Conservation (phyloP, 2,329 filamentous ascomycete genomes). For the Emmonsia crescens region DNA sequence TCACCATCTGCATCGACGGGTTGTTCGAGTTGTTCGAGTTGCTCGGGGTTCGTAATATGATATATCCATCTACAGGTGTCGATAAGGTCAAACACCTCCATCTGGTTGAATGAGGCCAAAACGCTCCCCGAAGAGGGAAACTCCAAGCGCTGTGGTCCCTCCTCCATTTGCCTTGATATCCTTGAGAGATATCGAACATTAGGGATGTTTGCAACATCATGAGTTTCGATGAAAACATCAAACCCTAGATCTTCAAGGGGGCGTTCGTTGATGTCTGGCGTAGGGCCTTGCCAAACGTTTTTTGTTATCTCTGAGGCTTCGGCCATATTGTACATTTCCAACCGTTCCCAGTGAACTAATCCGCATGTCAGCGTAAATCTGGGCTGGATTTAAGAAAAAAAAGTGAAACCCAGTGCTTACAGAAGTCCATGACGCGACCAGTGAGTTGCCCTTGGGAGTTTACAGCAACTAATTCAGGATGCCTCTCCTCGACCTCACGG, state of each 20-base stretch:
- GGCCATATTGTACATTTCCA: constrained; percentile 92
- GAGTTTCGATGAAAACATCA: constrained; percentile 81
- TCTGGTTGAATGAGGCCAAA: constrained; percentile 68
- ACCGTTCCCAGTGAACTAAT: constrained; percentile 64
- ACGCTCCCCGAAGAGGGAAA: constrained; percentile 95
- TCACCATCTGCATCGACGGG: constrained; percentile 45
- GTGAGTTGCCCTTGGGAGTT: constrained; percentile 62
- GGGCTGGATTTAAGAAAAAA: not conserved
- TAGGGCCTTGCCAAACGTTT: constrained; percentile 86
- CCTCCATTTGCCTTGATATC: constrained; percentile 47
- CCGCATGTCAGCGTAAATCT: not conserved
- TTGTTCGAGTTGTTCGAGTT: constrained; percentile 20
- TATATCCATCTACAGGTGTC: constrained; percentile 87
- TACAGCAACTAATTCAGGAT: constrained; percentile 62
- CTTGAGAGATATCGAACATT: constrained; percentile 56
- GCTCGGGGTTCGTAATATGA: constrained; percentile 58
- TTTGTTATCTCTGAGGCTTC: constrained; percentile 74
- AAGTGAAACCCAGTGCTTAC: constrained; percentile 28
- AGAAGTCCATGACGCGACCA: constrained; percentile 75
- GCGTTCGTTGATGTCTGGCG: constrained; percentile 43
- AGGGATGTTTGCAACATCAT: constrained; percentile 66
- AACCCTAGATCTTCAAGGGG: constrained; percentile 49
- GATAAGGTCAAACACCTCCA: constrained; percentile 72
- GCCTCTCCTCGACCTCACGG: constrained; percentile 56
- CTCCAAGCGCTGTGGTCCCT: constrained; percentile 51